Conservation (phyloP, 1,284 basidiomycete genomes). For the Neolentinus lepideus region DNA sequence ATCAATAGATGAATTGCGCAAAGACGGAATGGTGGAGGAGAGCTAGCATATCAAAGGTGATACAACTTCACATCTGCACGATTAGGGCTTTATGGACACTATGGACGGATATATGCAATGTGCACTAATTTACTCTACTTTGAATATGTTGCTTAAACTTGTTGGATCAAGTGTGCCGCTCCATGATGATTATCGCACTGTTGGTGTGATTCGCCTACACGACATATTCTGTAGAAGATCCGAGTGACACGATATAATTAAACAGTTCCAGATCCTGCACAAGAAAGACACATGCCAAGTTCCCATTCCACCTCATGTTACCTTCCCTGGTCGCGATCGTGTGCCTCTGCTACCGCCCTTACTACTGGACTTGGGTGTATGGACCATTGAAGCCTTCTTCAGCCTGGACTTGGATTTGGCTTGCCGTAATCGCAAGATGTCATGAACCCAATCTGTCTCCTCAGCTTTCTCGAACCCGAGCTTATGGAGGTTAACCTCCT, state of each 20-base stretch:
- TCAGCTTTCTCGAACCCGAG: constrained; percentile 37
- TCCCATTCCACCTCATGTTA: background rate
- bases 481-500: constrained; percentile 48
- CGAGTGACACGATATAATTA: background rate
- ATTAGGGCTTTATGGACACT: no score
- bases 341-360: background rate
- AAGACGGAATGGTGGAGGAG: background rate
- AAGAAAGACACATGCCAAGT: background rate
- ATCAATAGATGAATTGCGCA: background rate
- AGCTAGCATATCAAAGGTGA: no score
- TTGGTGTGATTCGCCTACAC: background rate
- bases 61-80: no score
- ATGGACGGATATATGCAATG: background rate
- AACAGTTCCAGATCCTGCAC: background rate
- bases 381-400: background rate
- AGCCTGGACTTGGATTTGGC: constrained; percentile 14
- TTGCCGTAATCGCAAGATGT: constrained; percentile 44
- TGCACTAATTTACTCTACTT: background rate
- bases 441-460: constrained; percentile 61
- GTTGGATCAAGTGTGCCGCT: background rate
- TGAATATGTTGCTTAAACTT: background rate
- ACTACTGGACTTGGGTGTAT: background rate
- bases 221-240: background rate
- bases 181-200: background rate
- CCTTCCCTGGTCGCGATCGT: background rate